Evolutionary conservation across 352 stramenopile genomes (phyloP), one percentile per base, ranked within the genome.

Genomic region (Globisporangium nunn): DNA sequence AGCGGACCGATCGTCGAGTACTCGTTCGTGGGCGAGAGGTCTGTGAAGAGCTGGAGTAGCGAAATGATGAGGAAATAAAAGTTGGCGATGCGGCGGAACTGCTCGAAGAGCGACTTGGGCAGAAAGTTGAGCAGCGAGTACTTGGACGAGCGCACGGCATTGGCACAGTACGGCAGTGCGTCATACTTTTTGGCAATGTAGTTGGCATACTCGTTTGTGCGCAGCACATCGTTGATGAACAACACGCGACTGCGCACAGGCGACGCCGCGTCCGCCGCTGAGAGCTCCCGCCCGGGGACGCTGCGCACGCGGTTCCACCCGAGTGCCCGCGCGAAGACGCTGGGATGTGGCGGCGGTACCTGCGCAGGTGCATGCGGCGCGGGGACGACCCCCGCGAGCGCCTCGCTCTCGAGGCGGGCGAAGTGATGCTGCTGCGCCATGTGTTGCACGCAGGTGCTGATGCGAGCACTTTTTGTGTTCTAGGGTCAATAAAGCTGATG

Each of bases 21-120:
- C 56, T 91, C 77, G 58, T 93, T 94, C 33, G 86, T 94, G 6
- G 87, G 87, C 18, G 85, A 94, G 46, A 95, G 58, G 31, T 89
- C 74, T 18, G 93, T 97, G 30, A 92, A 78, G 8, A 97, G 71
- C 75, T 98, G 97, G 40, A 99, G 80, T 30, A 96, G 62, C 7
- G 93, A 97, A 48, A 99, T 96, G 63, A 97, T 76, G 28, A 98
- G 72, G 59, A 99, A 99, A 73, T 98, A 98, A 58, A 98, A 88
- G 62, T 99, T 99, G 7, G 91, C 95, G 60, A 98, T 86, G 39
- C 92, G 82, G 35, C 94, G 87, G 72, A 98, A 98, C 74, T 98
- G 96, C 63, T 98, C 91, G 37, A 95, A 87, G 50, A 98, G 84
- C 46, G 92, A 95, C 79, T 98, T 88, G 46, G 96, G 95, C 35